A percentile compares a stretch with the other conserved stretches of the same genome.
These are phyloP conservation scores for Pyrrhoderma lamaoense DNA, from an alignment of 1,284 basidiomycete species.

Conservation along the genomic window DNA sequence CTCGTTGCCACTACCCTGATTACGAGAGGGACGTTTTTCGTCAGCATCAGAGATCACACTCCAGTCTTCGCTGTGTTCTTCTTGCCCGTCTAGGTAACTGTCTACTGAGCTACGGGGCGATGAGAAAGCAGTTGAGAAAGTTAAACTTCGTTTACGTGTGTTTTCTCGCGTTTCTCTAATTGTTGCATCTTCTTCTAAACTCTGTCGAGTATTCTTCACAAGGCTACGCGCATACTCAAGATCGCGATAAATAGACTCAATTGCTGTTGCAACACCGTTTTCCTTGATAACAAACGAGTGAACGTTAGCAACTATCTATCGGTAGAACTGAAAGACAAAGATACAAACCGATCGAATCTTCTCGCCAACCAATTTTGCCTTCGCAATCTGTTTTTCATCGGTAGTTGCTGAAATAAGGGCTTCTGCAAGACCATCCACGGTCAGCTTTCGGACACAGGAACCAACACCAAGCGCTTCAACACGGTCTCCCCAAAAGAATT, in stretches of 20 bases:
- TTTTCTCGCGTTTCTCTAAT: slow-evolving; percentile 29
- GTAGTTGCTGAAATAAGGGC: slow-evolving; percentile 80
- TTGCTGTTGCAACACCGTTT: slow-evolving; percentile 81
- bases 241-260: slow-evolving; percentile 90
- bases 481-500: slow-evolving; percentile 95
- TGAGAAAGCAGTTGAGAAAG: slow-evolving; percentile 28
- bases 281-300: slow-evolving; percentile 50
- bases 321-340: slow-evolving; percentile 5
- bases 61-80: slow-evolving; percentile 69
- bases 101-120: slow-evolving; percentile 38
- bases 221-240: slow-evolving; percentile 81
- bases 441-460: slow-evolving; percentile 77
- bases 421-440: slow-evolving; percentile 66
- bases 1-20: slow-evolving; percentile 27
- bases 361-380: slow-evolving; percentile 78
- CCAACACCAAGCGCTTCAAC: slow-evolving; percentile 92
- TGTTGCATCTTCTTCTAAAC: slow-evolving; percentile 29
- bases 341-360: slow-evolving; percentile 69
- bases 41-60: slow-evolving; percentile 75
- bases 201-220: slow-evolving; percentile 44
- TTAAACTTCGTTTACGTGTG: slow-evolving; percentile 25
- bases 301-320: too few relatives aligned
- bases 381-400: slow-evolving; percentile 79
- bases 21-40: slow-evolving; percentile 45
- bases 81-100: slow-evolving; percentile 44